Percentiles rank a stretch among this genome's conserved stretches.
Conservation (phyloP, 257 asterid genomes). For the Solanum dulcamara region DNA sequence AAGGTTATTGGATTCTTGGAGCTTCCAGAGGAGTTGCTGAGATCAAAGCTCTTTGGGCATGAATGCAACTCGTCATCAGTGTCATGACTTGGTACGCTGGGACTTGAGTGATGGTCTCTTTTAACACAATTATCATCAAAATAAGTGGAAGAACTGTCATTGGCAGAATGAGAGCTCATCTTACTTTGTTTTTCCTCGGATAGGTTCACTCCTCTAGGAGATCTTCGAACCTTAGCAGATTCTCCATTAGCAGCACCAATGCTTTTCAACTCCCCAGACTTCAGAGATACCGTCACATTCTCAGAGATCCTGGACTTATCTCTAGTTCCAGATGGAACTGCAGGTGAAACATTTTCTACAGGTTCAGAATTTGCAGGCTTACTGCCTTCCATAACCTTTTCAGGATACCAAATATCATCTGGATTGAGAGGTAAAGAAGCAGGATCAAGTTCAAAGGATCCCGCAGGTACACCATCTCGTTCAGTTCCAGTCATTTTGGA, state of each 20-base stretch:
- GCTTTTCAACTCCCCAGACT: conserved; percentile 10
- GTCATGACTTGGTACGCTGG: background rate
- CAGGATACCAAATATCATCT: conserved; percentile 36
- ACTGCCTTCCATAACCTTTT: conserved; percentile 4
- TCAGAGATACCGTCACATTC: background rate
- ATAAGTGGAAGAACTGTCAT: background rate
- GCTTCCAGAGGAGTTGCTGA: background rate
- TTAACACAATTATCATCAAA: background rate
- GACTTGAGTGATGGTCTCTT: background rate
- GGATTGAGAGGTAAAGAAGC: conserved; percentile 49
- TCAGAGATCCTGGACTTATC: background rate
- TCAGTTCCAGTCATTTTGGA: conserved; percentile 50
- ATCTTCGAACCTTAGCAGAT: conserved; percentile 1
- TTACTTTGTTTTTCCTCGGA: background rate
- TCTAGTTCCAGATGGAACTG: background rate
- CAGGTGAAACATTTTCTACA: conserved; percentile 1
- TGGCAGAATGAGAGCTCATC: background rate
- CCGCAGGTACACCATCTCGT: conserved; percentile 57
- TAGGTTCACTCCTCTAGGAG: conserved; percentile 17
- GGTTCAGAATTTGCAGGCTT: background rate
- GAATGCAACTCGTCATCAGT: background rate
- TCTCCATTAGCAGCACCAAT: background rate
- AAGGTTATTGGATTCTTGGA: background rate
- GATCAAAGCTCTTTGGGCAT: background rate
- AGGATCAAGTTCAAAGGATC: conserved; percentile 84